phyloP scores from a whole-genome alignment of 768 basidiomycete species.

The Mycena pura region DNA sequence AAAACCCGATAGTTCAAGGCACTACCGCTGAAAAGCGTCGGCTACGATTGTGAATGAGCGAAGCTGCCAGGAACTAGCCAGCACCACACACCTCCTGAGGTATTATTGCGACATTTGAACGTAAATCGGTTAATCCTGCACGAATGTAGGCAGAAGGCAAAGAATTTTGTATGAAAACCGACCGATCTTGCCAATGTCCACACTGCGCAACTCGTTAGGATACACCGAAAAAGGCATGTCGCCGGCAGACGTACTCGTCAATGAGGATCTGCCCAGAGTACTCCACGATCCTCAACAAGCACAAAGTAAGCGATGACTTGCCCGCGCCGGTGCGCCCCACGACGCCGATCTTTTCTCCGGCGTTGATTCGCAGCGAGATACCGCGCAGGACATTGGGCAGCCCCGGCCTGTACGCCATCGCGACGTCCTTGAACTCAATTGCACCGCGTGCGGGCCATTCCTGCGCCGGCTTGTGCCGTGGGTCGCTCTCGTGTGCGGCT shows the following conservation, averaged over 20 bases:
- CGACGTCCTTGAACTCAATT: conserved; percentile 65
- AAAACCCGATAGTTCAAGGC: too few relatives aligned
- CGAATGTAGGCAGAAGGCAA: neutral
- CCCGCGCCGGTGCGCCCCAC: conserved; percentile 72
- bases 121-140: conserved; percentile 56
- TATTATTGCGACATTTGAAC: conserved; percentile 67
- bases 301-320: conserved; percentile 67
- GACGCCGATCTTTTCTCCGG: conserved; percentile 80
- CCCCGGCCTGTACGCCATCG: conserved; percentile 69
- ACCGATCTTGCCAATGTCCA: conserved; percentile 74
- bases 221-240: too few relatives aligned
- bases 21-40: conserved; percentile 65
- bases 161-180: neutral
- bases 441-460: conserved; percentile 70
- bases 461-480: conserved; percentile 56
- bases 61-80: neutral
- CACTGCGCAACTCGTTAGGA: conserved; percentile 38
- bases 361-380: conserved; percentile 60
- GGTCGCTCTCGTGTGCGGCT: conserved; percentile 61
- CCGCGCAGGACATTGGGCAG: conserved; percentile 74
- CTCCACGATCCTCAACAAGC: conserved; percentile 76
- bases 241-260: conserved; percentile 66
- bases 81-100: conserved; percentile 63
- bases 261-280: conserved; percentile 65
- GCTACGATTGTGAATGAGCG: conserved; percentile 36